Evolutionary conservation across 768 basidiomycete species (phyloP).

Genomic region (Termitomyces eurrhizus): DNA sequence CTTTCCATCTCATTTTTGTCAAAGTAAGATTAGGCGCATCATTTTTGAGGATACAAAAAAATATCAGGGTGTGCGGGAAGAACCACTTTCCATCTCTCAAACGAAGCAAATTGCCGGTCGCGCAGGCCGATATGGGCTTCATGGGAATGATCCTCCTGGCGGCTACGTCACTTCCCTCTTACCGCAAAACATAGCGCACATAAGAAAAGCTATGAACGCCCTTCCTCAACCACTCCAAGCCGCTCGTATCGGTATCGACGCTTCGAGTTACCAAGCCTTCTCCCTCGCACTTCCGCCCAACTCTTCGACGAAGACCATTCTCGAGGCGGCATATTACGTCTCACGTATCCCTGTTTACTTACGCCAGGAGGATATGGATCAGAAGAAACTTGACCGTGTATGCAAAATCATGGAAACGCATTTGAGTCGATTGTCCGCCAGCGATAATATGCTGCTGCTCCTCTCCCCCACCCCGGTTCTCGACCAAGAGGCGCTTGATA

Average conservation of each 20-base stretch:
- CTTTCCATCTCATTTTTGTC: not conserved
- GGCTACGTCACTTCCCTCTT: constrained; percentile 77
- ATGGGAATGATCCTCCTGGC: constrained; percentile 37
- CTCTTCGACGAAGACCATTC: constrained; percentile 37
- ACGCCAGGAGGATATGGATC: constrained; percentile 26
- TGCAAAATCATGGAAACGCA: constrained; percentile 42
- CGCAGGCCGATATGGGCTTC: constrained; percentile 84
- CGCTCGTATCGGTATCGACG: constrained; percentile 41
- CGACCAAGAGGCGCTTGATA: constrained; percentile 29
- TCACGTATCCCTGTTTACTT: constrained; percentile 40
- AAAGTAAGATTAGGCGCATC: constrained; percentile 77
- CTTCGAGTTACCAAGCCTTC: constrained; percentile 15
- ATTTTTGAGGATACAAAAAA: constrained; percentile 50
- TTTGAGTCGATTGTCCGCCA: constrained; percentile 33
- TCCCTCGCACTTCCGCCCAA: constrained; percentile 38
- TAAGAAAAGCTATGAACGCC: constrained; percentile 51
- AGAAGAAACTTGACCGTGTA: constrained; percentile 18
- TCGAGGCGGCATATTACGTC: constrained; percentile 47
- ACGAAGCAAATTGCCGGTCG: constrained; percentile 95
- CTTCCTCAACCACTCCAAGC: constrained; percentile 46
- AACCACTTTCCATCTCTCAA: constrained; percentile 62
- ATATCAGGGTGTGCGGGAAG: constrained; percentile 45
- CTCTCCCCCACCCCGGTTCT: constrained; percentile 54
- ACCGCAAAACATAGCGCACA: constrained; percentile 53
- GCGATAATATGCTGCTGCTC: constrained; percentile 42